These are phyloP conservation scores for Pleurotus salmoneostramineus DNA, from an alignment of 768 basidiomycete genomes.

Conservation along the genomic window DNA sequence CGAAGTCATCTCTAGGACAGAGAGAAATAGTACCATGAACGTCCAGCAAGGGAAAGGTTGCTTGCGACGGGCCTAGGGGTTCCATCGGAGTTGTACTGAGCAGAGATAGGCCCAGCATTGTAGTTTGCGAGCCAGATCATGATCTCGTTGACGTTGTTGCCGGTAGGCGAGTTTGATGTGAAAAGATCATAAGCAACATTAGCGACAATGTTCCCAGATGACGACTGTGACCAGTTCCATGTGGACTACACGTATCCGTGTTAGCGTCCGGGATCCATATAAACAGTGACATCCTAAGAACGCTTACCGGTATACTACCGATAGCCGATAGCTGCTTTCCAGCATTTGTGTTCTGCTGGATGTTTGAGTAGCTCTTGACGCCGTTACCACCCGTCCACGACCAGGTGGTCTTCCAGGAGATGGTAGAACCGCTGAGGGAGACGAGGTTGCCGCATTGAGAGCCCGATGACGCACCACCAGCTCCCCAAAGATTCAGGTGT, in stretches of 20 bases:
- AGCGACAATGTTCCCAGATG: conserved; percentile 38
- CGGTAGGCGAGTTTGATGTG: conserved; percentile 47
- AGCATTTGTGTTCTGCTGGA: conserved; percentile 44
- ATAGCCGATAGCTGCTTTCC: conserved; percentile 54
- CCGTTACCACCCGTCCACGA: conserved; percentile 46
- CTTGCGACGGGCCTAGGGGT: conserved; percentile 41
- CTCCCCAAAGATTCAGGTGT: conserved; percentile 47
- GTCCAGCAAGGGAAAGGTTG: conserved; percentile 41
- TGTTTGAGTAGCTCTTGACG: conserved; percentile 63
- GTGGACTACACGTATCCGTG: conserved; percentile 27
- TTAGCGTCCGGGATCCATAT: neutral
- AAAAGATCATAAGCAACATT: conserved; percentile 65
- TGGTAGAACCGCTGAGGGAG: conserved; percentile 33
- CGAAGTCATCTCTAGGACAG: neutral
- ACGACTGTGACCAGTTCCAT: conserved; percentile 54
- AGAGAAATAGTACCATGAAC: conserved; percentile 37
- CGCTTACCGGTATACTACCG: conserved; percentile 47
- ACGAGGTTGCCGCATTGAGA: conserved; percentile 46
- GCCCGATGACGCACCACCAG: conserved; percentile 37
- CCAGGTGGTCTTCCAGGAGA: conserved; percentile 53
- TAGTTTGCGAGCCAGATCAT: conserved; percentile 67
- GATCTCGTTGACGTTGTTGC: conserved; percentile 43
- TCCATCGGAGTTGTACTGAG: conserved; percentile 39
- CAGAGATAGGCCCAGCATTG: conserved; percentile 57
- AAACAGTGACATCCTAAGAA: neutral